Evolutionary conservation across 164 flowering plant species (phyloP).

Genomic region (Magnolia kwangsiensis): DNA sequence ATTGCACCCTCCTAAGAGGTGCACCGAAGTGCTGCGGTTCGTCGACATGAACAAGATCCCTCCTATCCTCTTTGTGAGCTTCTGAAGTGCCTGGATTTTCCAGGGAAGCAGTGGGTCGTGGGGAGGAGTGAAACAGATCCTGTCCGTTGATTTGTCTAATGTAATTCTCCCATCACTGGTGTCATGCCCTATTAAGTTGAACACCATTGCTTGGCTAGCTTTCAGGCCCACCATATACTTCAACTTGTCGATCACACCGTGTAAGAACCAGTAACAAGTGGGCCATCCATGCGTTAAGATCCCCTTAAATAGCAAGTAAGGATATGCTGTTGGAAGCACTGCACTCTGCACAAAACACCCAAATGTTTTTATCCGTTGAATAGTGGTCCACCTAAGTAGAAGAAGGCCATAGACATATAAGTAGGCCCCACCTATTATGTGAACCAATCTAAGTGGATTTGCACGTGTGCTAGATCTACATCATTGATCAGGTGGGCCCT

Average conservation of each 20-base stretch:
- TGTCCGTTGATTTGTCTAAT: slow-evolving; percentile 28
- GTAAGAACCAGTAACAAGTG: slow-evolving; percentile 38
- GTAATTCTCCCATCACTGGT: slow-evolving; percentile 40
- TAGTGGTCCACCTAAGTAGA: not conserved
- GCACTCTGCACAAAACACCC: slow-evolving; percentile 34
- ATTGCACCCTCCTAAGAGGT: slow-evolving; percentile 65
- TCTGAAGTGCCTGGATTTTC: slow-evolving; percentile 48
- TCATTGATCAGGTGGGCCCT: too few species aligned
- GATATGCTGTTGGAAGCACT: slow-evolving; percentile 47
- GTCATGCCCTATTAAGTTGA: slow-evolving; percentile 53
- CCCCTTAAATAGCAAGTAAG: slow-evolving; percentile 48
- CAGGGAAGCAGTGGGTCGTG: slow-evolving; percentile 40
- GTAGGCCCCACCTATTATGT: too few species aligned
- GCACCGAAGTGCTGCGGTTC: slow-evolving; percentile 55
- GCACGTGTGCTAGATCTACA: too few species aligned
- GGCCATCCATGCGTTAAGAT: slow-evolving; percentile 50
- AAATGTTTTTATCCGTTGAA: not conserved
- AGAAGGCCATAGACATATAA: too few species aligned
- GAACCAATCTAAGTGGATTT: too few species aligned
- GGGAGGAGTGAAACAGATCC: slow-evolving; percentile 40
- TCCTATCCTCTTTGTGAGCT: slow-evolving; percentile 47
- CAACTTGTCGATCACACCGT: slow-evolving; percentile 42
- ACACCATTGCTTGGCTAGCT: slow-evolving; percentile 22
- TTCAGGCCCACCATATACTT: slow-evolving; percentile 20
- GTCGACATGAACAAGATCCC: slow-evolving; percentile 55